Evolutionary conservation across 371 early-diverging fungal species (phyloP).

Genomic region (Mucor plumbeus): DNA sequence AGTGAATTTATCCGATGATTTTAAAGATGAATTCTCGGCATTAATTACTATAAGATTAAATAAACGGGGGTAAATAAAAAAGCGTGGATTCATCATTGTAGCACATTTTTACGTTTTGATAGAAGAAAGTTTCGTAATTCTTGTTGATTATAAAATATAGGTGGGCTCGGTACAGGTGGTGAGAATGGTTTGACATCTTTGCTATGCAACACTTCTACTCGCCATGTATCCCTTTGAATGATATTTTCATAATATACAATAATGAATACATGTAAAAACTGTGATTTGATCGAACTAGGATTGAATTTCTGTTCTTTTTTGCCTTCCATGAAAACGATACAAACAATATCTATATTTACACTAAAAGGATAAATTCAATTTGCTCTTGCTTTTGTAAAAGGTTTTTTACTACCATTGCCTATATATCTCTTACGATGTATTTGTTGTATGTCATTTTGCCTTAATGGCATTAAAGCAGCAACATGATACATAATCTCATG

Average conservation of each 20-base stretch:
- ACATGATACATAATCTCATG: constrained; percentile 91
- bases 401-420: constrained; percentile 67
- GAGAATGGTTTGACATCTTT: constrained; percentile 67
- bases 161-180: constrained; percentile 69
- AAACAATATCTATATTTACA: constrained; percentile 65
- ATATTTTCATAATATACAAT: constrained; percentile 57
- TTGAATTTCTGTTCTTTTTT: constrained; percentile 54
- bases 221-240: constrained; percentile 46
- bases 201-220: constrained; percentile 59
- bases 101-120: constrained; percentile 49
- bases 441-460: constrained; percentile 74
- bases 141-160: constrained; percentile 55
- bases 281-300: constrained; percentile 67
- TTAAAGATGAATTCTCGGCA: constrained; percentile 76
- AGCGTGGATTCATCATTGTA: neutral
- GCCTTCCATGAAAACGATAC: constrained; percentile 73
- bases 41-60: constrained; percentile 57
- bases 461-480: constrained; percentile 77
- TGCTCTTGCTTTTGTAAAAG: neutral
- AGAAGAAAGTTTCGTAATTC: constrained; percentile 65
- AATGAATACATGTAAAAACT: constrained; percentile 78
- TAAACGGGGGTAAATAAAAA: neutral
- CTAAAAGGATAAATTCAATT: neutral
- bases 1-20: constrained; percentile 62
- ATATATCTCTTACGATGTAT: constrained; percentile 85